phyloP scores from a whole-genome alignment of 805 yeast species.

The Pichia rugopelliculosa region DNA sequence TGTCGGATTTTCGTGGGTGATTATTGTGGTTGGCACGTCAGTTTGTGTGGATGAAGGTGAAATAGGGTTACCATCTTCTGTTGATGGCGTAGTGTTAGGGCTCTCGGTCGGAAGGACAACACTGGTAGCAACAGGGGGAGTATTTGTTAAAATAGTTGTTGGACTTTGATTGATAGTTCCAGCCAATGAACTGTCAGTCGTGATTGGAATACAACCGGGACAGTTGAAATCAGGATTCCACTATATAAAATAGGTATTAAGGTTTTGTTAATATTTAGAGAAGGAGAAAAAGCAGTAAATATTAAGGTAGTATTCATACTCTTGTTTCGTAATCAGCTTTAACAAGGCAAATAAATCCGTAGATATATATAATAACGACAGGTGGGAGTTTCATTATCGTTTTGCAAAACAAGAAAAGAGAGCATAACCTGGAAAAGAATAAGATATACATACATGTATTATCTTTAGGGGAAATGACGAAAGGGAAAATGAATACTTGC shows the following conservation, averaged over 20 bases:
- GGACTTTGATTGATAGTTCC: constrained; percentile 17
- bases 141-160: constrained; percentile 8
- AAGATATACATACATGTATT: too few relatives aligned
- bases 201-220: constrained; percentile 22
- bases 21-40: too few relatives aligned
- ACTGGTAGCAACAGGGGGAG: constrained; percentile 11
- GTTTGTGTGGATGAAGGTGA: too few relatives aligned
- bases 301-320: neutral
- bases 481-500: too few relatives aligned
- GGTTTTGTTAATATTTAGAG: neutral
- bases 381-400: neutral
- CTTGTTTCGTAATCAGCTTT: neutral
- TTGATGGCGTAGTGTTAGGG: too few relatives aligned
- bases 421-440: too few relatives aligned
- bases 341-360: neutral
- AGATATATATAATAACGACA: too few relatives aligned
- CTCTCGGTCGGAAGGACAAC: constrained; percentile 10
- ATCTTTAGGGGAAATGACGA: too few relatives aligned
- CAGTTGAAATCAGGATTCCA: constrained; percentile 23
- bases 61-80: too few relatives aligned
- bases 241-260: constrained; percentile 9
- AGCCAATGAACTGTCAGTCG: constrained; percentile 20
- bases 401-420: too few relatives aligned
- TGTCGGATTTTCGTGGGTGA: too few relatives aligned
- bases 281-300: neutral